Conservation (phyloP, 768 basidiomycete species). For the Macrolepiota dolichaula region DNA sequence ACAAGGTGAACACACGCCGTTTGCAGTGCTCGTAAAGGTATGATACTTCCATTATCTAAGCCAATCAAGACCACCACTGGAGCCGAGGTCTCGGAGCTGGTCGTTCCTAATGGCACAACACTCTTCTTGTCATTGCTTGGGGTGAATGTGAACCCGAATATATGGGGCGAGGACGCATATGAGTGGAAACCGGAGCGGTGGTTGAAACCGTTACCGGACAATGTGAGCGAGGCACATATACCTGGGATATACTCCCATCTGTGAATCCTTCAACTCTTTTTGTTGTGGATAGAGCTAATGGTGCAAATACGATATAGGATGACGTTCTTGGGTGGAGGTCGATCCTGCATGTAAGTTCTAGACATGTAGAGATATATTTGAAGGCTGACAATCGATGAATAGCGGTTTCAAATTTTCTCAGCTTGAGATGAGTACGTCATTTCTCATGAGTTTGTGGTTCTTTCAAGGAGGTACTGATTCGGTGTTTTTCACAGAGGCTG, state of each 20-base stretch:
- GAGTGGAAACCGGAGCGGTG: constrained; percentile 44
- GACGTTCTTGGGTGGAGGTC: constrained; percentile 17
- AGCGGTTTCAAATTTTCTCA: constrained; percentile 20
- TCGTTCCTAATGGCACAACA: constrained; percentile 37
- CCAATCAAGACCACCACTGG: constrained; percentile 38
- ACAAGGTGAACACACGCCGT: not conserved
- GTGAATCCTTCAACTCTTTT: constrained; percentile 2
- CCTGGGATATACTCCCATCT: constrained; percentile 20
- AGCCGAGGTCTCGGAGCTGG: constrained; percentile 28
- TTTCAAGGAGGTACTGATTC: not conserved
- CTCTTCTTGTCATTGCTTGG: constrained; percentile 35
- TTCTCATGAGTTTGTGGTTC: not conserved
- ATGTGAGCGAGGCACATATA: constrained; percentile 17
- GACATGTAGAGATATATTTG: too few species aligned
- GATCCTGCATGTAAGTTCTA: constrained; percentile 13
- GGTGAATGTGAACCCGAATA: constrained; percentile 28
- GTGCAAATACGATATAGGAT: constrained; percentile 10
- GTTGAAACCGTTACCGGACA: constrained; percentile 31
- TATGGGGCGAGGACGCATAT: constrained; percentile 39
- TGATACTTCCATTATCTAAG: constrained; percentile 38
- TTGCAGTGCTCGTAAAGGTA: constrained; percentile 16
- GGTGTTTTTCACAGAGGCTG: constrained; percentile 10
- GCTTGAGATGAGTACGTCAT: constrained; percentile 20
- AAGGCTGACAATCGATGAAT: not conserved
- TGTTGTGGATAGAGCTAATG: not conserved